Base-by-base conservation (phyloP, 1,284 basidiomycete genomes). In the Filobasidium uniguttulatum region DNA sequence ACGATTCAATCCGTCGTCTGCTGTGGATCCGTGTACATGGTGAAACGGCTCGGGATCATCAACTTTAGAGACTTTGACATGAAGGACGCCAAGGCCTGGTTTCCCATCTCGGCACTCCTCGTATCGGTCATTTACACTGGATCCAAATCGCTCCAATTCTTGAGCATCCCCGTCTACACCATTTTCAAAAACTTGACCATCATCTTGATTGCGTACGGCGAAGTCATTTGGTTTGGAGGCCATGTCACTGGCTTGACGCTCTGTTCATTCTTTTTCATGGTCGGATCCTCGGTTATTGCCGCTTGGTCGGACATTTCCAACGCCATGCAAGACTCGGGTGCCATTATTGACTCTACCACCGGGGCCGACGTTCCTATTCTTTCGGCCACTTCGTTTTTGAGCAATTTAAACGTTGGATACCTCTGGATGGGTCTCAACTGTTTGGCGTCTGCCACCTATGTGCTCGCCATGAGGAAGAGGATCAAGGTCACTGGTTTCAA, bases 151-250 rank as follows among this genome's bases (percentile, higher is more conserved):
- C 74, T 98, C 86, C 90, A 93, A 86, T 87, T 80, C 69, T 74
- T 96, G 44, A 83, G 79, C 55, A 93, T 96, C 66, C 89, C 89
- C 0, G 81, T 93, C 25, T 91, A 90, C 70, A 91, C 94, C 3
- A 98, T 99, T 59, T 98, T 98, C 80, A 99, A 99, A 72, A 99
- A 99, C 67, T 67, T 98, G 60, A 96, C 94, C 25, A 99, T 98
- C 63, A 97, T 98, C 59, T 77, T 99, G 31, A 98, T 98, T 62
- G 90, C 94, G 4, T 97, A 98, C 65, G 94, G 94, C 34, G 94
- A 98, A 71, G 85, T 94, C 7, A 71, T 97, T 55, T 97, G 91
- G 91, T 98, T 98, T 65, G 87, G 82, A 53, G 91, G 91, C 30
- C 75, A 76, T 53, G 82, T 98, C 34, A 93, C 90, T 0, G 77